These are phyloP conservation scores for Fusarium sp. DNA, from an alignment of 2,329 filamentous ascomycete species.

Conservation along the genomic window DNA sequence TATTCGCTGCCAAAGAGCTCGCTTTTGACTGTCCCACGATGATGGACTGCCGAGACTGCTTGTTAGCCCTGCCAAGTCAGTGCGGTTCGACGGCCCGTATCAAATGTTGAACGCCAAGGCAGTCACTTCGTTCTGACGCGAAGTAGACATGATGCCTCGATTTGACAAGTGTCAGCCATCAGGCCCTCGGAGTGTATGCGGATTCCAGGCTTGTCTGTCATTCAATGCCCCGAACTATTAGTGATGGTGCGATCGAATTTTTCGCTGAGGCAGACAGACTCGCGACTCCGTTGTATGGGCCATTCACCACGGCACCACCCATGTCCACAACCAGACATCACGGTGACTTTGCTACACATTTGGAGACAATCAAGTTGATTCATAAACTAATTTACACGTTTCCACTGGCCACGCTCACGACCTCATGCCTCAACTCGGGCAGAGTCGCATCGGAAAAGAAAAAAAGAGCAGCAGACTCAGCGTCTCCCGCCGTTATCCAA, in stretches of 20 bases:
- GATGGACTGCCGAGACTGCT: too few species aligned
- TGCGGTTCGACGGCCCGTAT: background rate
- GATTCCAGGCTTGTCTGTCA: background rate
- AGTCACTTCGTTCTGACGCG: background rate
- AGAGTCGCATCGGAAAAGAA: conserved; percentile 33
- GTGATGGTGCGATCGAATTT: too few species aligned
- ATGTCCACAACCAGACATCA: background rate
- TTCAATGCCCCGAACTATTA: background rate
- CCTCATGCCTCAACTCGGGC: conserved; percentile 15
- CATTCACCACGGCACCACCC: background rate
- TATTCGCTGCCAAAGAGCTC: background rate
- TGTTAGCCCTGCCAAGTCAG: background rate
- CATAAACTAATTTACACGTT: conserved; percentile 37
- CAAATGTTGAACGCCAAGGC: too few species aligned
- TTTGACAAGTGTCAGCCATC: background rate
- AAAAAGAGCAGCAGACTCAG: conserved; percentile 39
- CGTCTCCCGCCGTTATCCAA: conserved; percentile 42
- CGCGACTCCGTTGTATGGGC: background rate
- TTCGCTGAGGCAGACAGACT: too few species aligned
- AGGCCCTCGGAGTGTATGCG: background rate
- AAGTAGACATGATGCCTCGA: background rate
- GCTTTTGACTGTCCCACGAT: too few species aligned
- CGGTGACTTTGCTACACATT: background rate
- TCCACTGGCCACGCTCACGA: conserved; percentile 38
- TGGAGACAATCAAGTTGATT: conserved; percentile 41